Evolutionary conservation across 108 stramenopile species (phyloP).

Genomic region (Skeletonema costatum): DNA sequence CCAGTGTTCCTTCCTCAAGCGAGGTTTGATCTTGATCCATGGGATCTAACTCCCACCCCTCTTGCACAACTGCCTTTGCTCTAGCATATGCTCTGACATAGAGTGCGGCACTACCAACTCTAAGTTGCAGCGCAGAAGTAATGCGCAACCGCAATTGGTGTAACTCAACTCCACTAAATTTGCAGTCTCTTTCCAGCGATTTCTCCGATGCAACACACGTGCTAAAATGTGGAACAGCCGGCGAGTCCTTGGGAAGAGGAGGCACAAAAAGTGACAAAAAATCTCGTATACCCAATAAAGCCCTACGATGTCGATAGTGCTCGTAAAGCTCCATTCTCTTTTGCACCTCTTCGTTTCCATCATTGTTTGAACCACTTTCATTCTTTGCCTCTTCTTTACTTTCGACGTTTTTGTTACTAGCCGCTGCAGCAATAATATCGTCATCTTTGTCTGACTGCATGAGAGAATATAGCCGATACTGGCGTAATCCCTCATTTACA

Average conservation of each 20-base stretch:
- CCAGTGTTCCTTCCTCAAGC: not conserved
- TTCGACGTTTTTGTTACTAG: not conserved
- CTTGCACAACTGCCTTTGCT: constrained; percentile 55
- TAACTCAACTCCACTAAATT: constrained; percentile 37
- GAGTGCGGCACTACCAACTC: constrained; percentile 64
- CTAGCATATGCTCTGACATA: constrained; percentile 57
- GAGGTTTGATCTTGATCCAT: not conserved
- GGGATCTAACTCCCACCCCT: constrained; percentile 58
- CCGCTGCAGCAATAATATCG: constrained; percentile 38
- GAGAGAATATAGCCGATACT: constrained; percentile 7
- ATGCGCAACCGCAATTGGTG: constrained; percentile 57
- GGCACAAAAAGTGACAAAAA: constrained; percentile 74
- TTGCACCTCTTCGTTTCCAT: constrained; percentile 38
- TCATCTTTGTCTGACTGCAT: constrained; percentile 6
- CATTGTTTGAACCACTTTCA: constrained; percentile 9
- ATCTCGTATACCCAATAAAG: constrained; percentile 62
- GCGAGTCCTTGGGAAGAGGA: constrained; percentile 9
- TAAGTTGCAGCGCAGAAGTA: constrained; percentile 53
- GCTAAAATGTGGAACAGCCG: constrained; percentile 8
- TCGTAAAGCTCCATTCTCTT: not conserved
- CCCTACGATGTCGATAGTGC: constrained; percentile 11
- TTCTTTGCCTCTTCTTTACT: not conserved
- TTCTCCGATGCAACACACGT: constrained; percentile 13
- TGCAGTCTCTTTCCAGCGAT: constrained; percentile 31
- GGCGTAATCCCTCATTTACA: constrained; percentile 13